Conservation (phyloP, 1,284 basidiomycete species). For the Tilletia indica region DNA sequence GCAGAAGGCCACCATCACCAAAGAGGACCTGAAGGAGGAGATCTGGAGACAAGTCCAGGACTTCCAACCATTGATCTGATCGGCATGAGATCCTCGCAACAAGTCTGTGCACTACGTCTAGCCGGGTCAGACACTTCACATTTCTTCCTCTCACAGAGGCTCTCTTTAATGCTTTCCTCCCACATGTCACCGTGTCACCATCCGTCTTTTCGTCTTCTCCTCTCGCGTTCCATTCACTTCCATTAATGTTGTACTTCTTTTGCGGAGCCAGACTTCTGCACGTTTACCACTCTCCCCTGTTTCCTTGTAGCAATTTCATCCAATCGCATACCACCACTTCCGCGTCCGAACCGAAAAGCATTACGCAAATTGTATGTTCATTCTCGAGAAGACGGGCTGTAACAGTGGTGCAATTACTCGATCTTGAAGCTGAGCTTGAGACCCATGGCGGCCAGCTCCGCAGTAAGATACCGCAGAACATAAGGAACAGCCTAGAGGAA, state of each 20-base stretch:
- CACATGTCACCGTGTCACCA: no score
- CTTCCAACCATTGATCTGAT: constrained; percentile 34
- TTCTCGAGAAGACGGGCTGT: no score
- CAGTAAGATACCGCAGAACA: constrained; percentile 64
- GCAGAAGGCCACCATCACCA: constrained; percentile 37
- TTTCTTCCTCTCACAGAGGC: neutral
- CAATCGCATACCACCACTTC: no score
- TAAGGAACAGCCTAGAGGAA: constrained; percentile 75
- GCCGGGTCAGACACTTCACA: neutral
- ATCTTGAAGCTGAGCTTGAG: constrained; percentile 59
- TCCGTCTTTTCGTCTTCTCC: no score
- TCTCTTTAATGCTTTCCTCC: neutral
- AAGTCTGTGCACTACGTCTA: no score
- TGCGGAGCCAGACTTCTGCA: neutral
- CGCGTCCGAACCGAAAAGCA: neutral
- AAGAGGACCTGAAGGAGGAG: constrained; percentile 43
- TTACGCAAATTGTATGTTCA: neutral
- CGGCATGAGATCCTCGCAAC: neutral
- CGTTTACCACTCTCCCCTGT: no score
- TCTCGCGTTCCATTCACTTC: neutral
- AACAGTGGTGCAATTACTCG: constrained; percentile 14
- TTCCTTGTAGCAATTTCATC: no score
- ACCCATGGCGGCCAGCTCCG: constrained; percentile 65
- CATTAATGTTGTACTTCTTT: neutral
- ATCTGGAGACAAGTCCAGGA: constrained; percentile 47